A percentile compares a stretch with the other conserved stretches of the same genome.
phyloP scores from a whole-genome alignment of 2,329 filamentous ascomycete species.

The Paraphaeosphaeria sporulosa region DNA sequence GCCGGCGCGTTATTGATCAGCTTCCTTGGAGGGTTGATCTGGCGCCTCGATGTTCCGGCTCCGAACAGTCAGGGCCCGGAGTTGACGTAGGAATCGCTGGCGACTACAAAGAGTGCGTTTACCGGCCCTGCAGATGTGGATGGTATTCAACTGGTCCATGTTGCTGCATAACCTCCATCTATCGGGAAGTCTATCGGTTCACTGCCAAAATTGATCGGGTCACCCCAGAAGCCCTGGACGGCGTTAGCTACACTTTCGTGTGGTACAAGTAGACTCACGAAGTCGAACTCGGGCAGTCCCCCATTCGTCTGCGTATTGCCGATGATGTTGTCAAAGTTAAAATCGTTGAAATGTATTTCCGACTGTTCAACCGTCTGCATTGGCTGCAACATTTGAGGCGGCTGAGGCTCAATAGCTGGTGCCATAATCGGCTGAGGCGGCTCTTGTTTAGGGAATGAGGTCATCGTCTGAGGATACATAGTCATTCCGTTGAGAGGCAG shows the following conservation, averaged over 20 bases:
- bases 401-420: neutral
- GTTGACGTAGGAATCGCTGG: neutral
- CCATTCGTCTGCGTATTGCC: constrained; percentile 33
- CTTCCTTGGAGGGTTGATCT: neutral
- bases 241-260: constrained; percentile 18
- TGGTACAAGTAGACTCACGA: constrained; percentile 32
- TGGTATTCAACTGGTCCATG: neutral
- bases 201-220: constrained; percentile 45
- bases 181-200: constrained; percentile 27
- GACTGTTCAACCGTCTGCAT: constrained; percentile 20
- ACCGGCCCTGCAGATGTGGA: neutral
- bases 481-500: neutral
- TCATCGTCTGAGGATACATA: constrained; percentile 3
- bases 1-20: neutral
- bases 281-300: constrained; percentile 46
- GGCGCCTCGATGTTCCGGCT: neutral
- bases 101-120: neutral
- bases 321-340: constrained; percentile 45
- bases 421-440: neutral
- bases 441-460: neutral
- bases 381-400: constrained; percentile 9
- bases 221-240: constrained; percentile 46
- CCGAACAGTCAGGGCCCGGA: neutral
- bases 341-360: constrained; percentile 40
- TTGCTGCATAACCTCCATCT: constrained; percentile 12